Base-by-base conservation (phyloP, 352 stramenopile genomes). In the Globisporangium mamillatum region DNA sequence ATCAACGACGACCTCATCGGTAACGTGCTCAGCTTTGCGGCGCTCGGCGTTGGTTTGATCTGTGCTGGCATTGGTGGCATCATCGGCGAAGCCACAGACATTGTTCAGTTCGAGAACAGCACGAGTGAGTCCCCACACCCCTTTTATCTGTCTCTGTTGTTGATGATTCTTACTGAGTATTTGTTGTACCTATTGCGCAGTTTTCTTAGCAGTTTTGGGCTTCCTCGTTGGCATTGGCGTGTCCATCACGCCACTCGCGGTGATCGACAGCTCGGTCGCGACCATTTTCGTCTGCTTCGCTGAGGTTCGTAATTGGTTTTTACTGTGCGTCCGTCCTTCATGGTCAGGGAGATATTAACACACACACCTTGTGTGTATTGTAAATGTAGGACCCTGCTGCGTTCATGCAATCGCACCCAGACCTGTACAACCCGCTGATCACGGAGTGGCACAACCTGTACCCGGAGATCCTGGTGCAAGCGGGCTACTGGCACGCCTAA, bases 261-360 rank as follows among this genome's bases (percentile, higher is more conserved):
- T 98, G 38, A 93, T 99, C 32, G 88, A 96, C 72, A 97, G 89
- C 68, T 97, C 94, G 3, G 92, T 99, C 20, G 95, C 97, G 52
- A 98, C 96, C 2, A 94, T 99, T 46, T 98, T 98, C 71, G 96
- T 99, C 14, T 98, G 95, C 80, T 99, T 98, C 74, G 95, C 95
- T 2, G 92, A 98, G 75, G 86, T 86, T 60, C 18, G 70, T 60
- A 2, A 0, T 29, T 59, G 7, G 36, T 34, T 64, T 69, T n/a
- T 16, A 12, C 18, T 52, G 44, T 22, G 5, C 14, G 8, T 48
- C 5, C n/a, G 4, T 27, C 18, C 6, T 44, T 70, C 41, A 3
- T 64, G 27, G 32, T 55, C 24, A 24, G 38, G 53, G n/a, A 25
- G 20, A 36, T 16, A 22, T 9, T 52, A 6, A 61, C 22, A 9